Evolutionary conservation across 2,329 filamentous ascomycete species (phyloP).

Genomic region (Coniochaeta sp.): DNA sequence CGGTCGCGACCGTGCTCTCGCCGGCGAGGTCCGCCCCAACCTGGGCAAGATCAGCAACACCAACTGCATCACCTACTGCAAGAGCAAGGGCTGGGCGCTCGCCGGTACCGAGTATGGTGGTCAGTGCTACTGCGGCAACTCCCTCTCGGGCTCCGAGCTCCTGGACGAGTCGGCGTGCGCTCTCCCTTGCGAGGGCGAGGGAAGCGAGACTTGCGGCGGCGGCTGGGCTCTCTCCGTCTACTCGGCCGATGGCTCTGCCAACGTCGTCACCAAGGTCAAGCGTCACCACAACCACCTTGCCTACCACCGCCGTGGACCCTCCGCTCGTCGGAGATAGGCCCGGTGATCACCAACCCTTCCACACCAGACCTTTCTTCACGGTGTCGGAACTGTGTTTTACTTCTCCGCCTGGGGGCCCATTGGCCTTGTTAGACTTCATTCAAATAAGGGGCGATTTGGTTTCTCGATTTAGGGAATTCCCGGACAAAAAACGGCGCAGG

Average conservation of each 20-base stretch:
- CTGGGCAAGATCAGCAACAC: constrained; percentile 34
- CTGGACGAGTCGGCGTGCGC: constrained; percentile 37
- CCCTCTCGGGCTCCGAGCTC: constrained; percentile 27
- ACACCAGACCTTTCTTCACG: background rate
- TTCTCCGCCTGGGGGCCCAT: background rate
- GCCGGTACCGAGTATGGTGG: constrained; percentile 41
- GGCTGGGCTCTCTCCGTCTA: constrained; percentile 36
- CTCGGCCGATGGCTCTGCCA: constrained; percentile 16
- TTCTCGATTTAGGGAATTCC: background rate
- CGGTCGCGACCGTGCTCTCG: constrained; percentile 26
- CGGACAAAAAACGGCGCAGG: background rate
- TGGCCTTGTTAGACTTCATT: background rate
- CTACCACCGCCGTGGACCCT: constrained; percentile 18
- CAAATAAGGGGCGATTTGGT: background rate
- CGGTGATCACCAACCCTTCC: background rate
- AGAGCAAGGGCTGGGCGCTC: constrained; percentile 31
- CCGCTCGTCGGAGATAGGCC: constrained; percentile 12
- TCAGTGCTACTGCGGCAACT: constrained; percentile 40
- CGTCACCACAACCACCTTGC: constrained; percentile 30
- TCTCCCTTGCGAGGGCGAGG: constrained; percentile 41
- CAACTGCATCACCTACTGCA: constrained; percentile 38
- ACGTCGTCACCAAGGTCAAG: constrained; percentile 14
- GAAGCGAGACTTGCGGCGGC: constrained; percentile 42
- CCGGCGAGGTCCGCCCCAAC: constrained; percentile 28
- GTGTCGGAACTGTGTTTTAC: background rate